Evolutionary conservation across 345 rosid species (phyloP), one percentile per base, ranked within the genome.

Genomic region (Erucastrum elatum): DNA sequence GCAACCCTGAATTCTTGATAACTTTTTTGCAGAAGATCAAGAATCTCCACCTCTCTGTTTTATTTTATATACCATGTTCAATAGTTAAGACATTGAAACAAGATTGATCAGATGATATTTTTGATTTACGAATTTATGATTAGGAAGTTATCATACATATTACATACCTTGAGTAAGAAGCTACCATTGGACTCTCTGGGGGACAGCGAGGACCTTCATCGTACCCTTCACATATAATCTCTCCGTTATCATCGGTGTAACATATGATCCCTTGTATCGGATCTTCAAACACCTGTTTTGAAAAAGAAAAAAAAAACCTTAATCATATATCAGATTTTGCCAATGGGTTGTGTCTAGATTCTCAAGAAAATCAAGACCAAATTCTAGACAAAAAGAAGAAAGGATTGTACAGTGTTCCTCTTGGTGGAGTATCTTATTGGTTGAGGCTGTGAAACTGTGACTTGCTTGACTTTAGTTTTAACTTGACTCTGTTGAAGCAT

Each of bases 121-220:
- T 60, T 8, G 21, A 21, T 21, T 21, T 21, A 21, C 21, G 0
- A 58, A 33, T 74, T 29, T 30, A 71, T 10, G 55, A 55, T 67
- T 68, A 77, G 11, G 35, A 68, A 67, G 2, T 26, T 1, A 46
- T 21, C 66, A 21, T 35, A 21, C 21, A 21, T 21, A 21, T 21
- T 21, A 21, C 64, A 21, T 76, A 90, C 98, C 95, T 89, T 34
- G 89, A 84, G 81, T 83, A 68, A 60, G 75, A 75, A 64, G 87
- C 55, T 81, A 90, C 69, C 59, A 72, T 81, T 46, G 82, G 76
- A 76, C 61, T 67, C 60, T 84, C 84, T n/a, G 58, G 85, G 21
- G 74, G 84, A 72, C 84, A 86, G 30, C 99, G 90, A 84, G 99
- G 99, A 65, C 98, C 98, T 80, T 95, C 99, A 75, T 95, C 99